Percentiles rank a stretch among this genome's conserved stretches.
Conservation (phyloP, 257 asterid species). For the Coffea eugenioides region DNA sequence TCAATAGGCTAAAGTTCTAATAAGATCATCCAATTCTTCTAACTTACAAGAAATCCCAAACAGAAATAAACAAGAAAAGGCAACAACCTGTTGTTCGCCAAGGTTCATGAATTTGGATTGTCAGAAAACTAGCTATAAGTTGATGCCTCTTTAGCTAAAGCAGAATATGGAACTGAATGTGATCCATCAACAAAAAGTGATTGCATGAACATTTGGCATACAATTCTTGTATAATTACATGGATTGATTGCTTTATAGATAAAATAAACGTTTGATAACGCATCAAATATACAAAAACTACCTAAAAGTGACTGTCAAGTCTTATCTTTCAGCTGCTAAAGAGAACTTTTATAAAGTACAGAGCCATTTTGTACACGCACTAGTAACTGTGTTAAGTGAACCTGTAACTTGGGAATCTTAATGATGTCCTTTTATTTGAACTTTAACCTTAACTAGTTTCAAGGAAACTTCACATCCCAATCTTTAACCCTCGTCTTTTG, state of each 20-base stretch:
- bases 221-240: not conserved
- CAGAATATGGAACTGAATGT: not conserved
- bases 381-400: not conserved
- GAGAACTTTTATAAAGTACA: not conserved
- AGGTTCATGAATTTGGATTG: not conserved
- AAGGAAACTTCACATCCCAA: slow-evolving; percentile 5
- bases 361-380: slow-evolving; percentile 2
- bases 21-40: not conserved
- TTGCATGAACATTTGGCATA: not conserved
- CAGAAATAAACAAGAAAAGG: not conserved
- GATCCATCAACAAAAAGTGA: not conserved
- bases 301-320: slow-evolving; percentile 7
- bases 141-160: not conserved
- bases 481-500: slow-evolving; percentile 6
- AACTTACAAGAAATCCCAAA: not conserved
- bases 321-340: slow-evolving; percentile 5
- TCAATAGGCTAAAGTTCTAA: not conserved
- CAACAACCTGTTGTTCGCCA: not conserved
- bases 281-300: not conserved
- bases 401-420: not conserved
- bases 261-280: slow-evolving; percentile 1
- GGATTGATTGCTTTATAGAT: not conserved
- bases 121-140: not conserved
- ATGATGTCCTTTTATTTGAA: slow-evolving; percentile 11
- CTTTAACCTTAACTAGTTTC: slow-evolving; percentile 9